These are phyloP conservation scores for Wickerhamomyces canadensis DNA, from an alignment of 805 yeast species.

Conservation along the genomic window DNA sequence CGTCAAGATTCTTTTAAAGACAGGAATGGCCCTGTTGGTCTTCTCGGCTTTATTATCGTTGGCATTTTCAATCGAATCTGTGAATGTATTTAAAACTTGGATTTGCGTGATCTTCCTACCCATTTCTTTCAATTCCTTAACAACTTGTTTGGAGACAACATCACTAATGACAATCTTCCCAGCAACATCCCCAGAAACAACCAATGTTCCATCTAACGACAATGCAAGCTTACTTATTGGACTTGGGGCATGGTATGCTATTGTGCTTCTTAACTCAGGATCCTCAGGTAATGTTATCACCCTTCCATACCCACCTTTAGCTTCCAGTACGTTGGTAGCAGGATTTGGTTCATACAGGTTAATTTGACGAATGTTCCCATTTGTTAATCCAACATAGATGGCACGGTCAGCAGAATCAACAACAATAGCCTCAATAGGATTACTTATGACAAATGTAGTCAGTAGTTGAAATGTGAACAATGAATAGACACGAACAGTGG, in stretches of 20 bases:
- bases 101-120: conserved; percentile 15
- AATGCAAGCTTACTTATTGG: conserved; percentile 49
- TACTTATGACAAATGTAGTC: conserved; percentile 67
- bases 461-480: conserved; percentile 38
- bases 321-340: conserved; percentile 22
- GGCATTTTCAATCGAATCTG: not conserved
- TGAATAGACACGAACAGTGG: conserved; percentile 70
- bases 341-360: conserved; percentile 38
- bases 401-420: conserved; percentile 78
- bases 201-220: conserved; percentile 68
- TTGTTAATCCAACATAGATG: conserved; percentile 59
- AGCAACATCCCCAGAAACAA: conserved; percentile 66
- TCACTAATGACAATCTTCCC: conserved; percentile 72
- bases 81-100: conserved; percentile 11
- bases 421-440: conserved; percentile 50
- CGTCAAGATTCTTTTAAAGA: conserved; percentile 54
- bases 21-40: conserved; percentile 43
- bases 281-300: conserved; percentile 37
- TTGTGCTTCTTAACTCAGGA: conserved; percentile 41
- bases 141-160: conserved; percentile 60
- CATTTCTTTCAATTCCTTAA: conserved; percentile 43
- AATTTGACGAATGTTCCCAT: conserved; percentile 56
- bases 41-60: conserved; percentile 14
- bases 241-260: conserved; percentile 42
- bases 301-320: conserved; percentile 26